These are phyloP conservation scores for Salix purpurea DNA, from an alignment of 345 rosid genomes.

Conservation along the genomic window DNA sequence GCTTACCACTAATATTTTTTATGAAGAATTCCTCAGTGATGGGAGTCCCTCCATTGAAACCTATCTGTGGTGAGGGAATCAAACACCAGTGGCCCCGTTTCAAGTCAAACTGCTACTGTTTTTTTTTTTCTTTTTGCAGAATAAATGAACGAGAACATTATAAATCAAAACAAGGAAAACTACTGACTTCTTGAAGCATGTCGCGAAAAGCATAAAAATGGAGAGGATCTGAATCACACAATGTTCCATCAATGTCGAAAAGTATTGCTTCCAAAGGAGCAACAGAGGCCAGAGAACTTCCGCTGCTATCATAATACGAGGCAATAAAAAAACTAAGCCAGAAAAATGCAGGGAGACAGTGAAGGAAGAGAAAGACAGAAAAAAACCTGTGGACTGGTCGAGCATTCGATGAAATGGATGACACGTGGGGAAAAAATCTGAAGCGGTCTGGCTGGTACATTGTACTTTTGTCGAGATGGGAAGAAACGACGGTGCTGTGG, in stretches of 20 bases:
- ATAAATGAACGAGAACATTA: neutral
- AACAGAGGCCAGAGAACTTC: conserved; percentile 43
- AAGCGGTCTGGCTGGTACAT: neutral
- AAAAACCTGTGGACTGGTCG: neutral
- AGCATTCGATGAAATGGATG: neutral
- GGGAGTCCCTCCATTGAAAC: conserved; percentile 76
- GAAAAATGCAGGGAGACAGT: neutral
- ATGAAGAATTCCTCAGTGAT: conserved; percentile 67
- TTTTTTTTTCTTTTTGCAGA: neutral
- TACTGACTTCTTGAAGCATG: conserved; percentile 62
- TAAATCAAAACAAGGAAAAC: neutral
- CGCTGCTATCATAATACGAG: conserved; percentile 35
- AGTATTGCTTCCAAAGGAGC: conserved; percentile 78
- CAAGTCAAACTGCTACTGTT: neutral
- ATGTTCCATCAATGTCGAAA: conserved; percentile 91
- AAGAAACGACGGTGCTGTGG: neutral
- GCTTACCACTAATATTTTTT: conserved; percentile 65
- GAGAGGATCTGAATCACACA: conserved; percentile 86
- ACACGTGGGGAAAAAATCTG: neutral
- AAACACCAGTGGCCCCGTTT: no score
- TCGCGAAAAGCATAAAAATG: conserved; percentile 56
- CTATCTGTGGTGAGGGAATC: conserved; percentile 50
- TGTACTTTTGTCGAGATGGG: neutral
- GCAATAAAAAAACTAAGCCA: neutral
- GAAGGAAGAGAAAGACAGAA: neutral